Evolutionary conservation across 2,329 filamentous ascomycete genomes (phyloP), one percentile per base, ranked within the genome.

Genomic region (Colletotrichum eremochloae): DNA sequence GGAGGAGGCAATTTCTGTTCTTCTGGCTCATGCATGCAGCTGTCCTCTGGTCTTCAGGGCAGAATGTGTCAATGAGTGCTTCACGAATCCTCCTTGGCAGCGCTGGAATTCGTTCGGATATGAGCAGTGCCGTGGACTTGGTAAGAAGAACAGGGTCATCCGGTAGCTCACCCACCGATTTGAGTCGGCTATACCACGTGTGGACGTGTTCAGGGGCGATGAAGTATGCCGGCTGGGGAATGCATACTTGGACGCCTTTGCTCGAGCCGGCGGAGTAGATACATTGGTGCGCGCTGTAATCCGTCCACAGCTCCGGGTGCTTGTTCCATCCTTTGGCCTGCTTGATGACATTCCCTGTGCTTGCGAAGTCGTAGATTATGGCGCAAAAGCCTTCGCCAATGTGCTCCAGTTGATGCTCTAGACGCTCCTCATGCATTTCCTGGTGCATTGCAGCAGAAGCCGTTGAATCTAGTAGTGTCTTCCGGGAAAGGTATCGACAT

Each of bases 1-100:
- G 62, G 7, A 66, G 36, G n/a, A 66, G 46, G 20, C 68, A 71
- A 62, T 66, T 44, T 20, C 55, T 50, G 48, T 71, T 66, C 4
- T 53, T 48, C 52, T 20, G 38, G 15, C 2, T 44, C 29, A 31
- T 14, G 29, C 9, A 11, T 11, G 52, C 63, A 8, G 8, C 18
- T 5, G 8, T 33, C 15, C 33, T 44, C 15, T 67, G 57, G 24
- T 36, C 38, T 12, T 31, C 20, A 5, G 63, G 63, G 38, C 63
- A 65, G 29, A 48, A 65, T 1, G 55, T 15, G 18, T 56, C 40
- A 18, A 57, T 38, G 38, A 65, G 52, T 8, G 52, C 38, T 4
- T 15, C 4, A 9, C 63, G 63, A 5, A 65, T 18, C 36, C 33
- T 29, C 4, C 11, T 20, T 15, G 40, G 52, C 31, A 36, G 38